These are phyloP conservation scores for Stentor roeselii DNA, from an alignment of 73 alveolate genomes.

Conservation along the genomic window DNA sequence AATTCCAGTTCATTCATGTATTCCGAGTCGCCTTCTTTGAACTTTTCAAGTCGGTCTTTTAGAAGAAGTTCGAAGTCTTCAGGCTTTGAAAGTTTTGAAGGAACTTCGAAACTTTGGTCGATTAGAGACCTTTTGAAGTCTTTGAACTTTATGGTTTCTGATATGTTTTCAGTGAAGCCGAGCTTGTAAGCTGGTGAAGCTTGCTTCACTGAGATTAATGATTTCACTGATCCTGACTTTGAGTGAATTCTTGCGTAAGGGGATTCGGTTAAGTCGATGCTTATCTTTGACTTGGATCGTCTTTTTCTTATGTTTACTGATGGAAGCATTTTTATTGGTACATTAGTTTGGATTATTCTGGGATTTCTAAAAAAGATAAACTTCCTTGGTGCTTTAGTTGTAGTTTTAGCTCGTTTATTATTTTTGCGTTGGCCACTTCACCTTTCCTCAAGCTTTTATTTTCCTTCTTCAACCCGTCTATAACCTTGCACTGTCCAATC, in stretches of 20 bases:
- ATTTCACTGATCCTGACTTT: background rate
- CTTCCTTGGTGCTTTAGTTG: background rate
- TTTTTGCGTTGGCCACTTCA: background rate
- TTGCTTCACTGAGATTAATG: background rate
- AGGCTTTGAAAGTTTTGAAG: background rate
- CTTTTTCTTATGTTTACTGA: background rate
- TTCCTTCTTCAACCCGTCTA: background rate
- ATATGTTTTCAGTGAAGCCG: background rate
- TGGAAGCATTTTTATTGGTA: background rate
- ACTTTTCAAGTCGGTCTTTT: background rate
- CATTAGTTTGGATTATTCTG: background rate
- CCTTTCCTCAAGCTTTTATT: background rate
- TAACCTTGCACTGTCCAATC: background rate
- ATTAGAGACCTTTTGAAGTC: background rate
- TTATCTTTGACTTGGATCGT: background rate
- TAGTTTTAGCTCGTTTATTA: background rate
- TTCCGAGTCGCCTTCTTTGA: background rate
- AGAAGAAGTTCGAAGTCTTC: background rate
- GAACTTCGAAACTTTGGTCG: background rate
- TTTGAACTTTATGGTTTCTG: background rate
- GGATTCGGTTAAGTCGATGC: background rate
- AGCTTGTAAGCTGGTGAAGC: background rate
- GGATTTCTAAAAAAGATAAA: too few species aligned
- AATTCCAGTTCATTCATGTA: background rate
- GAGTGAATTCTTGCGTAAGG: background rate